Evolutionary conservation across 176 grass and related monocot species (phyloP), one percentile per base, ranked within the genome.

Genomic region (Urochloa ruziziensis): DNA sequence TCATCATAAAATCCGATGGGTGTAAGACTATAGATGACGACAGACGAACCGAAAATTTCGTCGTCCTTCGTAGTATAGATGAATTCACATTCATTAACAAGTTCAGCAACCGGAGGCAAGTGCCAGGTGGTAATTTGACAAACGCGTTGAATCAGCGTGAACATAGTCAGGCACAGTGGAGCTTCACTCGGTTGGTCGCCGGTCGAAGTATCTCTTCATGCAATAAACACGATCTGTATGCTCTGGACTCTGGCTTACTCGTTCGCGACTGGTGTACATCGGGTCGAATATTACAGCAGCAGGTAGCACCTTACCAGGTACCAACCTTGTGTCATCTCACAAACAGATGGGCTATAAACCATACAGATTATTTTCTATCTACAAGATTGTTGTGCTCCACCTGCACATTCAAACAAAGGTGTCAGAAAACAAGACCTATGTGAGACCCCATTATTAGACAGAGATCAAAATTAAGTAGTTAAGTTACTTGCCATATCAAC

Each of bases 331-430:
- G 34, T 12, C 12, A 67, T 52, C 62, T 67, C 67, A 46, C 51
- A 46, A 43, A 37, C 27, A 67, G 46, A 75, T 2, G 29, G 62
- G 73, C 27, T 54, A 73, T 40, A 85, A 74, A 89, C 57, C 83
- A 70, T 11, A 58, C 27, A 39, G 40, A 36, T 79, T 40, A 16
- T 86, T 32, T 23, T 58, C 59, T 52, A 10, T 60, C 42, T 1
- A 29, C 17, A 83, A 70, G 16, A 18, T 77, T 62, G 18, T 12
- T 24, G 5, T 42, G 64, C 52, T 62, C 43, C 5, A 53, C 53
- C 86, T 77, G 54, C 62, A 86, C 25, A 39, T 51, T 29, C 8
- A 4, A 73, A 73, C 28, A 54, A 86, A 86, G 33, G 17, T 86
- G 43, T 44, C 72, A 73, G 32, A 67, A 61, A 68, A 84, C 34